Conservation (phyloP, 257 asterid species). For the Schizonepeta tenuifolia region DNA sequence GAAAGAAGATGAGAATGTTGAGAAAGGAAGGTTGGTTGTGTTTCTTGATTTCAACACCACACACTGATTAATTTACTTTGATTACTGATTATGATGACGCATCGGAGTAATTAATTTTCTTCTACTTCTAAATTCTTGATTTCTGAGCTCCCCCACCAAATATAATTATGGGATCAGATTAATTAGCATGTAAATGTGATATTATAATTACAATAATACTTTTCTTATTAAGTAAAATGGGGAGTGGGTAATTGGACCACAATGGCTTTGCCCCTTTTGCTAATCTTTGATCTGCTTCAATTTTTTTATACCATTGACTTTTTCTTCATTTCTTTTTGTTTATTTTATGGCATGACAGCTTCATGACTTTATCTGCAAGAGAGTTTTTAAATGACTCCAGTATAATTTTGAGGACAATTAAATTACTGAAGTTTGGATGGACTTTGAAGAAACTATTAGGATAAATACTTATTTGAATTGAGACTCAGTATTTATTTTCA, state of each 20-base stretch:
- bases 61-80: neutral
- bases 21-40: constrained; percentile 29
- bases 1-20: constrained; percentile 17
- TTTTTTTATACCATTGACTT: constrained; percentile 10
- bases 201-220: neutral
- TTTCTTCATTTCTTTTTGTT: neutral
- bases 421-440: too few species aligned
- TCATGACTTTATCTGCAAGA: neutral
- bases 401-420: too few species aligned
- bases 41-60: constrained; percentile 37
- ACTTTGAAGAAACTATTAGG: neutral
- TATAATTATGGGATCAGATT: neutral
- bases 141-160: constrained; percentile 22
- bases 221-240: neutral
- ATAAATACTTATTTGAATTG: neutral
- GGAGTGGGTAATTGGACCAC: constrained; percentile 28
- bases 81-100: constrained; percentile 29
- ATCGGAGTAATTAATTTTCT: neutral
- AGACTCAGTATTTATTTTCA: neutral
- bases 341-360: neutral
- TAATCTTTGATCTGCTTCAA: neutral
- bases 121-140: constrained; percentile 25
- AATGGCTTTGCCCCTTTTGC: neutral
- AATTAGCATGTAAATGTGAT: neutral
- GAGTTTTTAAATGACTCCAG: neutral